These are phyloP conservation scores for Spirogloea muscicola DNA, from an alignment of 139 green algal species.

Conservation along the genomic window DNA sequence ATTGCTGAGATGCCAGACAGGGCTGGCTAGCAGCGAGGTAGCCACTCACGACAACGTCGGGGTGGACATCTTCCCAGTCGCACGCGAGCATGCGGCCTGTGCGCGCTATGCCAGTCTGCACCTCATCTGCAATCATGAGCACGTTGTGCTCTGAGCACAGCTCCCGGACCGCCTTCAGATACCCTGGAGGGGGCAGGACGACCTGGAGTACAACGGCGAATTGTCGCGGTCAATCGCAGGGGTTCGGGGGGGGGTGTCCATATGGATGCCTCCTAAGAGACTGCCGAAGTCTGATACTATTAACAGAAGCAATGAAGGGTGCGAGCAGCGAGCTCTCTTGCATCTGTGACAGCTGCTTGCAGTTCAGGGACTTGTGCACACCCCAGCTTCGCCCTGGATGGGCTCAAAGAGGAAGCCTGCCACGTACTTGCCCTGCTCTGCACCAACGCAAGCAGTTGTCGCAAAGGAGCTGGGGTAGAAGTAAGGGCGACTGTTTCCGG, in stretches of 20 bases:
- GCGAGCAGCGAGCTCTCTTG: too few species aligned
- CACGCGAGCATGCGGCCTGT: constrained; percentile 81
- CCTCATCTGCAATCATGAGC: constrained; percentile 87
- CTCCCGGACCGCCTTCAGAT: constrained; percentile 69
- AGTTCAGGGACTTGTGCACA: too few species aligned
- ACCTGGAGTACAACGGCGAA: constrained; percentile 53
- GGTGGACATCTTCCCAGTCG: constrained; percentile 80
- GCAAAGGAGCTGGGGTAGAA: too few species aligned
- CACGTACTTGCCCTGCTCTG: constrained; percentile 71
- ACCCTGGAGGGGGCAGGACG: constrained; percentile 88
- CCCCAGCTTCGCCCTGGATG: constrained; percentile 91
- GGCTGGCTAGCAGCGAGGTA: not conserved
- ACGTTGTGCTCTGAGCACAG: constrained; percentile 68
- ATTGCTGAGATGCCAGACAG: too few species aligned
- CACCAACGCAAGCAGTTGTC: too few species aligned
- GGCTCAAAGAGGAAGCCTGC: constrained; percentile 97
- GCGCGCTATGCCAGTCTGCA: constrained; percentile 72
- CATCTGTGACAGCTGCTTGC: too few species aligned
- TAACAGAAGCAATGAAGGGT: too few species aligned
- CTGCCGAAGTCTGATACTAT: too few species aligned
- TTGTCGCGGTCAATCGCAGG: too few species aligned
- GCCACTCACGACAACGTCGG: constrained; percentile 80
- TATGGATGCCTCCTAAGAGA: too few species aligned
- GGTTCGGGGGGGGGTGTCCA: too few species aligned
- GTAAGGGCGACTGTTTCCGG: too few species aligned